A percentile compares a stretch with the other conserved stretches of the same genome.
Conservation (phyloP, 2,329 filamentous ascomycete species). For the Pezicula carpinea region DNA sequence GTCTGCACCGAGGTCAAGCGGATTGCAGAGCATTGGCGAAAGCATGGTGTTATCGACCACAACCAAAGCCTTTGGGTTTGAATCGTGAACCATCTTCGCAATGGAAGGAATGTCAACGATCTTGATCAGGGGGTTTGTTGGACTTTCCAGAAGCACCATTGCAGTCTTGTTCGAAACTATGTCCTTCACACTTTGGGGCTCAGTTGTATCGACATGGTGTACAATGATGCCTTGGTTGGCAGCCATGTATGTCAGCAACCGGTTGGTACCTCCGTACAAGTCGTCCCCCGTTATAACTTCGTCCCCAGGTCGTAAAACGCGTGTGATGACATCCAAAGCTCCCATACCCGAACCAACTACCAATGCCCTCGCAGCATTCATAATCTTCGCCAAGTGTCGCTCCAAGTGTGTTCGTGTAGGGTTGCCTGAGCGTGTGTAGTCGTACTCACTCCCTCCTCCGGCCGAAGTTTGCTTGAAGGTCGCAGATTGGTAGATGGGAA, state of each 20-base stretch:
- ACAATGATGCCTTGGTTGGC: slow-evolving; percentile 88
- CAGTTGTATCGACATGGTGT: slow-evolving; percentile 93
- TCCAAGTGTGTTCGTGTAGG: slow-evolving; percentile 94
- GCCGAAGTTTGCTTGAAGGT: slow-evolving; percentile 94
- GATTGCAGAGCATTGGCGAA: slow-evolving; percentile 89
- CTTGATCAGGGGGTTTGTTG: slow-evolving; percentile 97
- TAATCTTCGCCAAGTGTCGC: slow-evolving; percentile 96
- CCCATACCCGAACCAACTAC: slow-evolving; percentile 98
- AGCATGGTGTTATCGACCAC: slow-evolving; percentile 99
- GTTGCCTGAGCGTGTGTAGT: slow-evolving; percentile 97
- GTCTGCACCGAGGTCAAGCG: slow-evolving; percentile 89
- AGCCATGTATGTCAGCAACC: slow-evolving; percentile 86
- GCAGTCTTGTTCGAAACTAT: slow-evolving; percentile 76
- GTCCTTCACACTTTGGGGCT: slow-evolving; percentile 62
- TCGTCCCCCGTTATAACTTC: slow-evolving; percentile 97
- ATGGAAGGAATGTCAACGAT: slow-evolving; percentile 88
- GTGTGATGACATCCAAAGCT: slow-evolving; percentile 91
- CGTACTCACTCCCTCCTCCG: slow-evolving; percentile 79
- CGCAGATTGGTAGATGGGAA: slow-evolving; percentile 96
- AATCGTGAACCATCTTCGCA: slow-evolving; percentile 68
- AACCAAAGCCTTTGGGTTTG: slow-evolving; percentile 75
- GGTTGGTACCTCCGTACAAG: slow-evolving; percentile 91
- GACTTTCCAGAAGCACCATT: slow-evolving; percentile 94
- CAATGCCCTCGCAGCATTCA: slow-evolving; percentile 87
- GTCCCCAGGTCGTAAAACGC: slow-evolving; percentile 84